Percentiles rank a stretch among this genome's conserved stretches.
Conservation (phyloP, 371 early-diverging fungal species). For the Rhizopus stolonifer region DNA sequence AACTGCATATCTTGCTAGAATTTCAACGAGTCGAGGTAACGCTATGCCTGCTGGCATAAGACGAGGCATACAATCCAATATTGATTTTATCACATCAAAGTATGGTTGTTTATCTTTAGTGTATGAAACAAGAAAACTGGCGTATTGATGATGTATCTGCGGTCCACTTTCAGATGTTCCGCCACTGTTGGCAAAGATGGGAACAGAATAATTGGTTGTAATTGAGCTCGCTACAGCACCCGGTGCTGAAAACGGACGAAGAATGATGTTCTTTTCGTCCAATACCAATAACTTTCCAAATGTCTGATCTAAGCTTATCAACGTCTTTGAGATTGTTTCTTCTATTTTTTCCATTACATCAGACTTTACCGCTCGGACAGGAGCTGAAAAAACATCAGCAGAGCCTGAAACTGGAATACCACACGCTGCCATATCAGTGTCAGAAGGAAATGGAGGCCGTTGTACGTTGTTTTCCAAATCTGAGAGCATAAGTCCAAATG, state of each 20-base stretch:
- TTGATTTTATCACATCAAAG: slow-evolving; percentile 65
- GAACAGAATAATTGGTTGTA: slow-evolving; percentile 34
- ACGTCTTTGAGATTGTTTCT: slow-evolving; percentile 53
- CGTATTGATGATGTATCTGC: slow-evolving; percentile 61
- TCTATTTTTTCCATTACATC: slow-evolving; percentile 59
- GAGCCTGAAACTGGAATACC: slow-evolving; percentile 35
- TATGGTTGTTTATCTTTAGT: slow-evolving; percentile 67
- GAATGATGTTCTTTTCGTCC: slow-evolving; percentile 54
- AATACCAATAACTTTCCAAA: slow-evolving; percentile 51
- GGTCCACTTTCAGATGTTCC: slow-evolving; percentile 29
- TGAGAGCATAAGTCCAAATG: slow-evolving; percentile 69
- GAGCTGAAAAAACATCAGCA: slow-evolving; percentile 40
- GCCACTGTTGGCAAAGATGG: slow-evolving; percentile 35
- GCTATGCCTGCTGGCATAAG: slow-evolving; percentile 68
- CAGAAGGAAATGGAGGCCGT: slow-evolving; percentile 58
- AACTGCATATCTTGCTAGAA: slow-evolving; percentile 73
- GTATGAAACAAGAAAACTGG: slow-evolving; percentile 59
- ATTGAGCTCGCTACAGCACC: slow-evolving; percentile 16
- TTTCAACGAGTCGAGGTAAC: slow-evolving; percentile 69
- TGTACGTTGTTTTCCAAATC: slow-evolving; percentile 62
- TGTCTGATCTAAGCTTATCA: slow-evolving; percentile 55
- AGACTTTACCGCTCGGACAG: slow-evolving; percentile 38
- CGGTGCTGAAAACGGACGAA: slow-evolving; percentile 24
- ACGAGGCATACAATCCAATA: slow-evolving; percentile 74
- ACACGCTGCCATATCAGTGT: slow-evolving; percentile 46